Base-by-base conservation (phyloP, 768 basidiomycete species). In the Pleurotus pulmonarius region DNA sequence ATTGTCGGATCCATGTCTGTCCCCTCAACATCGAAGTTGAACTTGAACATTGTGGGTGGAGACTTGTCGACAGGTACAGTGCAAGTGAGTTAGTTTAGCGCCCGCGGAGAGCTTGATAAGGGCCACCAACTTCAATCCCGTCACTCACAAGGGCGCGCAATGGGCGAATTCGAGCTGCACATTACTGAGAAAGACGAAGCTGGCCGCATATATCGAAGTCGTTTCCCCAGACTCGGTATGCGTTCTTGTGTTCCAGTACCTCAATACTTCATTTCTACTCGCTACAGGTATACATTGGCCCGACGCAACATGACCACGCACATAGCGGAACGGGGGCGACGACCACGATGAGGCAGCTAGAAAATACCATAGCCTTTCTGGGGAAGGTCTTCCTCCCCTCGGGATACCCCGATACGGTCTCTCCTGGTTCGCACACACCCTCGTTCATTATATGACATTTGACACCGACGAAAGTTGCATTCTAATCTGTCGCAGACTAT, bases 11-110 rank as follows among this genome's bases (percentile, higher is more conserved):
- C 61, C 49, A 65, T 60, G 58, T 75, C 72, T 11, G 51, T 60
- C 58, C 78, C 77, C 55, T 80, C 80, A 25, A 88, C 59, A 56
- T 84, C 76, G 62, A 91, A 92, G 64, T 86, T 77, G 65, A 88
- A 89, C 61, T 83, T 86, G 77, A 88, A 87, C 82, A 84, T 85
- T 54, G 8, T 29, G 6, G 1, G 29, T 34, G 7, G 29, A 34
- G 6, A 26, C 26, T 26, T 26, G 26, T 26, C 26, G 26, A 26
- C 26, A 26, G 8, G 26, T 5, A 26, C 26, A 26, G 26, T 26
- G 26, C 26, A 26, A 26, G 26, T 26, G 8, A 8, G 1, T 29
- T 4, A 29, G 6, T 29, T 29, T 34, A 34, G 29, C 29, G 29
- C 29, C 29, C 29, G 29, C 11, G 29, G 7, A 34, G 29, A 34